Evolutionary conservation across 345 rosid species (phyloP), one percentile per base, ranked within the genome.

Genomic region (Heritiera littoralis): DNA sequence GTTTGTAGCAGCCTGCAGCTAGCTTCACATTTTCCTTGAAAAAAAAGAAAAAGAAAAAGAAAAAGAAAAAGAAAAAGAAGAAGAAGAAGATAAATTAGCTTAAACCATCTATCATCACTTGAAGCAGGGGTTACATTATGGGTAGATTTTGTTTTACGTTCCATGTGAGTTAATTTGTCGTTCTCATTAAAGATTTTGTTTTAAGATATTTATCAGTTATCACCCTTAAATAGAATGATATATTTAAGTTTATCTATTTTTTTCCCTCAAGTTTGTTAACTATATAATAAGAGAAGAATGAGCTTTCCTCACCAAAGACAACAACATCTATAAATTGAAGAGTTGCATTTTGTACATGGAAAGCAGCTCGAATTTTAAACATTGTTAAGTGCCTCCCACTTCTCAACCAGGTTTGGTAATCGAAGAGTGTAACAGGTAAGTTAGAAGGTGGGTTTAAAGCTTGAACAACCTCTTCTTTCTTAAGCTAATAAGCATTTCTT

Each of bases 101-200:
- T 67, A 72, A 32, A 51, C 38, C 18, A 15, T 28, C 20, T 73
- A 69, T 73, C 65, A 55, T 56, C 69, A 28, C 77, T 81, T 72
- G 78, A 76, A 66, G 68, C 75, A 15, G 70, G 41, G 54, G 12
- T 48, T 77, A 59, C 73, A n/a, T 38, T 35, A 23, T 2, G 32
- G 43, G 30, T 51, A 40, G 45, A 79, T 81, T 72, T 73, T 30
- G 32, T n/a, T 60, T 66, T 30, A 28, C 76, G 68, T 69, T 72
- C 55, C 9, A 17, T 74, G 60, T 73, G 59, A 67, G 10, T 67
- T 7, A 52, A 48, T 83, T 66, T 77, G 78, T 60, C 20, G 13
- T 40, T 8, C 63, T 74, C 76, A 7, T 82, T 73, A 30, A 72
- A 78, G 52, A 38, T 45, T 23, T 23, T 23, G 0, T 23, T 23